Evolutionary conservation across 495 filamentous ascomycete species (phyloP), one percentile per base, ranked within the genome.

Genomic region (Aspergillus steynii): DNA sequence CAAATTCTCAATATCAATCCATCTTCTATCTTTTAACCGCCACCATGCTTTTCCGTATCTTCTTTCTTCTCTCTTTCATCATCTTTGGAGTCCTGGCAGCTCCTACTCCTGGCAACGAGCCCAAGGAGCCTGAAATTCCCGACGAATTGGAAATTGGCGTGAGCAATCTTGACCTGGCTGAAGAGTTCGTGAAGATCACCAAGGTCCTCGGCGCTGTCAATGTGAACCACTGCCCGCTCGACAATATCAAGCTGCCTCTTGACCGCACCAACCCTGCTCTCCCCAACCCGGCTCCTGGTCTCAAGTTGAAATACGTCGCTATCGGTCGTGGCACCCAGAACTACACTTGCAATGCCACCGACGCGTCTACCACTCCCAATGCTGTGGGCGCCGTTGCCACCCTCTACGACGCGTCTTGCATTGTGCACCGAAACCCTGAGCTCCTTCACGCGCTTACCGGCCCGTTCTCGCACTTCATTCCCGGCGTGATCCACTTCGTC

Each of bases 281-380:
- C 15, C 76, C 81, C 6, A 34, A 64, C 0, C 85, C 86, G 4
- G 70, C 74, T 10, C 34, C 72, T 10, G 72, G 71, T 56, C 61
- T 85, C 42, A 73, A 68, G 12, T 79, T 92, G 57, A 83, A 85
- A 71, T 82, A 84, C 69, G 80, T 92, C 64, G 84, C 81, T 56
- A 60, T 92, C 56, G 90, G 89, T 64, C 86, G 86, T 34, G 90
- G 90, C 56, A 86, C 88, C 61, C 90, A 93, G 66, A 93, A 93
- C 78, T 93, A 93, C 77, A 88, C 84, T 29, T 93, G 90, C 70
- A 59, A 66, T 8, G 56, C 65, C 14, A 57, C 64, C n/a, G 65
- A 73, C 51, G 65, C 70, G 27, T 63, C 68, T 5, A 59, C 67
- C 20, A 49, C 62, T 14, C 73, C 83, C 4, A 59, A 63, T 1